Conservation (phyloP, 192 early-diverging fungal species). For the Spinellus fusiger region DNA sequence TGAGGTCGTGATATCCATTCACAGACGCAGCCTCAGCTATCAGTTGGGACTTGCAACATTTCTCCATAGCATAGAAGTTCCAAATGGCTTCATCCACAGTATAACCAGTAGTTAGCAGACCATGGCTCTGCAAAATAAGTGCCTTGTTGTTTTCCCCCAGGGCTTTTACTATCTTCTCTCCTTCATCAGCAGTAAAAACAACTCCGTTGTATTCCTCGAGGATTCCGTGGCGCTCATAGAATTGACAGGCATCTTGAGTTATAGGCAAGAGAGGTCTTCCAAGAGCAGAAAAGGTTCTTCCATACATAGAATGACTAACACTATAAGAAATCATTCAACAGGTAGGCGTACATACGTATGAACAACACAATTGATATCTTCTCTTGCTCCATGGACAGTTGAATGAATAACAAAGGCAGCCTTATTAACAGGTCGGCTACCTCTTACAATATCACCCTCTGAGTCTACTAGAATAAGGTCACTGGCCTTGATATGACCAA, state of each 20-base stretch:
- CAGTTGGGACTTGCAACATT: slow-evolving; percentile 49
- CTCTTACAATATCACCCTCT: slow-evolving; percentile 42
- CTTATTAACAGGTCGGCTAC: slow-evolving; percentile 43
- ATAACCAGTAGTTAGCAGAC: slow-evolving; percentile 47
- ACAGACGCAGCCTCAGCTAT: slow-evolving; percentile 41
- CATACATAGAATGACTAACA: slow-evolving; percentile 51
- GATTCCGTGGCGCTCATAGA: slow-evolving; percentile 47
- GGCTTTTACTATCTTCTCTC: slow-evolving; percentile 40
- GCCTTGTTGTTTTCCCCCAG: slow-evolving; percentile 44
- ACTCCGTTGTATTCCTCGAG: slow-evolving; percentile 52
- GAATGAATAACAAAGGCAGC: slow-evolving; percentile 60
- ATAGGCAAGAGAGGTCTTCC: slow-evolving; percentile 41
- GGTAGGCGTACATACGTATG: slow-evolving; percentile 30
- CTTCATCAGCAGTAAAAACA: slow-evolving; percentile 50
- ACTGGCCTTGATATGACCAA: slow-evolving; percentile 45
- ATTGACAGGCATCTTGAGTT: slow-evolving; percentile 57
- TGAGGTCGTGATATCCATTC: slow-evolving; percentile 22
- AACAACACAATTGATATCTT: slow-evolving; percentile 45
- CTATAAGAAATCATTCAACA: neutral
- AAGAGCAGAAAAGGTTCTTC: slow-evolving; percentile 50
- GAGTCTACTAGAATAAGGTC: slow-evolving; percentile 56
- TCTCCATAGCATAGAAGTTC: slow-evolving; percentile 51
- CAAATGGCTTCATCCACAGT: slow-evolving; percentile 51
- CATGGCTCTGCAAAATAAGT: slow-evolving; percentile 55
- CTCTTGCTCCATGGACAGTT: slow-evolving; percentile 43